These are phyloP conservation scores for Abelmoschus esculentus DNA, from an alignment of 345 rosid species.

Conservation along the genomic window DNA sequence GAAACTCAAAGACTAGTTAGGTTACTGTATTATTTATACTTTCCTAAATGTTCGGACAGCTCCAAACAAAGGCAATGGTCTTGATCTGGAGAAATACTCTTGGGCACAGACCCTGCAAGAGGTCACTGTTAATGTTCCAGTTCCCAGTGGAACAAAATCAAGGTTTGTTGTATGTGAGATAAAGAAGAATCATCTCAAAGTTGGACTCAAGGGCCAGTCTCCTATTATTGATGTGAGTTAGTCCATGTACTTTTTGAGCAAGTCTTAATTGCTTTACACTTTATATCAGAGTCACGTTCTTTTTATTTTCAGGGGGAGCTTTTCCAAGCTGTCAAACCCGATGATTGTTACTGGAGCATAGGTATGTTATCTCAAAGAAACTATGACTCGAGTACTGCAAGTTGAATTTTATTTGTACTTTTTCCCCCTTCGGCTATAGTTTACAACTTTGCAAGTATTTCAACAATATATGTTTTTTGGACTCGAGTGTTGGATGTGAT, in stretches of 20 bases:
- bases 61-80: slow-evolving; percentile 85
- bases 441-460: not conserved
- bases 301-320: slow-evolving; percentile 58
- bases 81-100: slow-evolving; percentile 77
- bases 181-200: slow-evolving; percentile 75
- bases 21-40: not conserved
- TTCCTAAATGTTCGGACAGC: slow-evolving; percentile 30
- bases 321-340: slow-evolving; percentile 54
- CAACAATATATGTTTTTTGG: not conserved
- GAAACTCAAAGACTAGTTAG: not conserved
- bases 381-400: not conserved
- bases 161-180: slow-evolving; percentile 65
- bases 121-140: slow-evolving; percentile 61
- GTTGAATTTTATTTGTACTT: not conserved
- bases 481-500: not conserved
- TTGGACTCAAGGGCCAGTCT: slow-evolving; percentile 84
- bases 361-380: slow-evolving; percentile 37
- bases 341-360: slow-evolving; percentile 89
- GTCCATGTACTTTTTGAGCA: not conserved
- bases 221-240: slow-evolving; percentile 71
- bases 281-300: not conserved
- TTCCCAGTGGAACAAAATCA: slow-evolving; percentile 73
- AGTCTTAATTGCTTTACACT: not conserved
- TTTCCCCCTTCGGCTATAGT: not conserved
- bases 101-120: slow-evolving; percentile 89